Conservation (phyloP, 1,284 basidiomycete genomes). For the Ceratobasidium sp. region DNA sequence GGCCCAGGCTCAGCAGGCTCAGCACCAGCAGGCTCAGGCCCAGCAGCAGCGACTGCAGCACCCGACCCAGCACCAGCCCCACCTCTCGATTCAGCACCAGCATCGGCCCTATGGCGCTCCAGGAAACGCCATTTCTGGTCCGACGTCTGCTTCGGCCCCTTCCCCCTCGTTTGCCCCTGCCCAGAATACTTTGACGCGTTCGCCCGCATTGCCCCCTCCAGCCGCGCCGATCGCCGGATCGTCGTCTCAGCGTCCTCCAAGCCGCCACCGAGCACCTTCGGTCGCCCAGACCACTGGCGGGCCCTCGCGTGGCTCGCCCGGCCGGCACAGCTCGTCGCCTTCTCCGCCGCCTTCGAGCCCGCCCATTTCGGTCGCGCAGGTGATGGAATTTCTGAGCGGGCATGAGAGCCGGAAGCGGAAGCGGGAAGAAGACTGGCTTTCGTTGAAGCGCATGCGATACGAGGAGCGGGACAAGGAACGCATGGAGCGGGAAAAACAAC, state of each 20-base stretch:
- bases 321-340: slow-evolving; percentile 22
- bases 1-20: background rate
- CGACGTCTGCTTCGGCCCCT: slow-evolving; percentile 35
- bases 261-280: slow-evolving; percentile 34
- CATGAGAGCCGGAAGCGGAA: slow-evolving; percentile 42
- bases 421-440: slow-evolving; percentile 41
- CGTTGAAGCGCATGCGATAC: slow-evolving; percentile 42
- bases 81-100: slow-evolving; percentile 31
- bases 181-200: slow-evolving; percentile 30
- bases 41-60: slow-evolving; percentile 20
- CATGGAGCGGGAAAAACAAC: slow-evolving; percentile 44
- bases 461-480: slow-evolving; percentile 45
- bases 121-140: slow-evolving; percentile 34
- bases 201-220: slow-evolving; percentile 32
- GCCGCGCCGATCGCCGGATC: slow-evolving; percentile 24
- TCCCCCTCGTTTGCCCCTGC: slow-evolving; percentile 34
- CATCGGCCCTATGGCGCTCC: slow-evolving; percentile 23
- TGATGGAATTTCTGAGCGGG: slow-evolving; percentile 23
- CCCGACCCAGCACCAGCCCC: background rate
- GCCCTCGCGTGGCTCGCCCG: slow-evolving; percentile 22
- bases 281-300: slow-evolving; percentile 20
- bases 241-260: slow-evolving; percentile 34
- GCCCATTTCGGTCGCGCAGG: slow-evolving; percentile 34
- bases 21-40: slow-evolving; percentile 5
- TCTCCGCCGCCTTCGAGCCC: slow-evolving; percentile 41